Evolutionary conservation across 1,284 basidiomycete genomes (phyloP), one percentile per base, ranked within the genome.

Genomic region (Irpex rosettiformis): DNA sequence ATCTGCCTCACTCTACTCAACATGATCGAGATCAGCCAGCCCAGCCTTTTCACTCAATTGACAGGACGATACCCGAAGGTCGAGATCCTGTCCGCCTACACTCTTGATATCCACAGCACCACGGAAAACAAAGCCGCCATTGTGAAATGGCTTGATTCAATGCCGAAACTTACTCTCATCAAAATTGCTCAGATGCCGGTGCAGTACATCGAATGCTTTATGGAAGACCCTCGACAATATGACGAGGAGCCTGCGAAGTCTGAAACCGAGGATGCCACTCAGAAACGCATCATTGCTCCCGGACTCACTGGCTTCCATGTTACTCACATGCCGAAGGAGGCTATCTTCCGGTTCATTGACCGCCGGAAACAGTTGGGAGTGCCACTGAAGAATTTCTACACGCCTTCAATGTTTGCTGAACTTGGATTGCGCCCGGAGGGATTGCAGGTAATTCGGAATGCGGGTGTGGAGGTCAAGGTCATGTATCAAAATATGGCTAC

Each of bases 1-100:
- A 72, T 73, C 55, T 81, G 84, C 62, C 68, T 88, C 33, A 83
- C 80, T 3, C 63, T 88, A 18, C 77, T 82, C 75, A 77, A 77
- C 61, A 65, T 84, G 60, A 67, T 64, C 8, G 77, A 75, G 27
- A 69, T 75, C n/a, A 78, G 86, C 65, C 84, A 82, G 62, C 64
- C 72, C 1, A 71, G 72, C 2, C 65, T 87, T 54, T 77, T 81
- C 62, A 60, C 65, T 13, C 61, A 69, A 54, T 64, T 86, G 59
- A 78, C 75, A 11, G 72, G 71, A 4, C 71, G 67, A 25, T 82
- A 80, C 61, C 77, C 73, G 16, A 67, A 77, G 56, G 72, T 86
- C 58, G 73, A 73, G 61, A 67, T 83, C n/a, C 66, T 87, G 53
- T 79, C 74, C 64, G 63, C 82, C 56, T 64, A 81, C 42, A 80